Evolutionary conservation across 345 rosid species (phyloP), one percentile per base, ranked within the genome.

Genomic region (Viola odorata): DNA sequence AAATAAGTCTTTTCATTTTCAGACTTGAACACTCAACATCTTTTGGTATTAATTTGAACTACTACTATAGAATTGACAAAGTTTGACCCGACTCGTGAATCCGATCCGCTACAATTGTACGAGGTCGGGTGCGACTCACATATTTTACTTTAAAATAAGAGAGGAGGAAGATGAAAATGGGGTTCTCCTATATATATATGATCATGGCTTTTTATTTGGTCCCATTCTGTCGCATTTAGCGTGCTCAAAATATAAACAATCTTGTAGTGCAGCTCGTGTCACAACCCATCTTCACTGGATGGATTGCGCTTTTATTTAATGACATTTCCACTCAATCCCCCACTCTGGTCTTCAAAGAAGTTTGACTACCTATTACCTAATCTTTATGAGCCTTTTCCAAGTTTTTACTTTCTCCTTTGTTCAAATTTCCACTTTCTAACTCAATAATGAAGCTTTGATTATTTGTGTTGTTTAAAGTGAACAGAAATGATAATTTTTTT

Each of bases 241-340:
- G 32, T 23, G 32, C 32, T 23, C 32, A 23, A 57, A 9, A 36
- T 15, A 17, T 11, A 57, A 16, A 11, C 45, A 41, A 17, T 40
- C n/a, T 41, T 11, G 12, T 57, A 42, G 56, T 63, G 67, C 67
- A 53, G 53, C 52, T 5, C 9, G 47, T 17, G 66, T 62, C 66
- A 62, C 66, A 12, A 32, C 66, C 47, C 57, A 62, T 16, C n/a
- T 12, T 49, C 49, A 16, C 39, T 16, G 10, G 39, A 16, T 41
- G 13, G 40, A 23, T 23, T 23, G 32, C 32, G 32, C 32, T 42
- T 11, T 41, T 13, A 32, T 10, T 61, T 10, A 14, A 16, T 12
- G 55, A 11, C 17, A 7, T 50, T 38, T 61, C 65, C 65, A 50
- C 56, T 61, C n/a, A 49, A 13, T 0, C 47, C 12, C 42, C 12